Base-by-base conservation (phyloP, 306 rosid species). In the Biancaea sappan region DNA sequence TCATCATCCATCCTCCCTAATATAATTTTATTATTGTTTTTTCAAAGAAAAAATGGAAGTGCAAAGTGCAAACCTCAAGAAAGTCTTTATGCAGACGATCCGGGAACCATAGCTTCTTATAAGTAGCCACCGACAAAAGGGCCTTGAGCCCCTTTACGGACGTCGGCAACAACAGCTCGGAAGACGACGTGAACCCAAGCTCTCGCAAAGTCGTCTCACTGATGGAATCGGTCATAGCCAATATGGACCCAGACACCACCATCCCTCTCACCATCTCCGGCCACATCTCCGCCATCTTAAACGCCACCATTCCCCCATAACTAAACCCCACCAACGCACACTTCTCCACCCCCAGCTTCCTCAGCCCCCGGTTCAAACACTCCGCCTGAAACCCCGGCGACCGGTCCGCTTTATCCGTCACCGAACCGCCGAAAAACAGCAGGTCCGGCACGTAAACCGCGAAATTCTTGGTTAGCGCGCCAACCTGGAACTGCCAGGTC, bases 291-390 rank as follows among this genome's bases (percentile, higher is more conserved):
- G 85, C 98, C 90, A 93, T 53, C 73, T 86, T 89, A 8, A 87
- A 93, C 16, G 83, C 96, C 74, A 93, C 97, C 84, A 85, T 81
- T 19, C 96, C 98, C 0, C 98, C 98, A 19, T 93, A 93, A 19
- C 93, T 86, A 13, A 93, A 91, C 77, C 98, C 98, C 19, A 91
- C 97, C 79, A 85, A 31, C 8, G 41, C 56, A 52, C 92, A 93
- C 18, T 78, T 77, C 65, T 93, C 96, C 77, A 93, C 90, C 51
- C 97, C 89, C 0, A 91, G 82, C 86, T 83, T 86, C 84, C 78
- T 70, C 11, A 93, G 57, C 65, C 83, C 98, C 15, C 3, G 28
- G 0, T 69, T 88, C 89, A 93, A 72, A 73, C 90, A 89, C 89
- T 86, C 86, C 28, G 98, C 98, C n/a, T 91, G 96, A n/a, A 93